Conservation (phyloP, 2,329 filamentous ascomycete species). For the Exophiala viscosa region DNA sequence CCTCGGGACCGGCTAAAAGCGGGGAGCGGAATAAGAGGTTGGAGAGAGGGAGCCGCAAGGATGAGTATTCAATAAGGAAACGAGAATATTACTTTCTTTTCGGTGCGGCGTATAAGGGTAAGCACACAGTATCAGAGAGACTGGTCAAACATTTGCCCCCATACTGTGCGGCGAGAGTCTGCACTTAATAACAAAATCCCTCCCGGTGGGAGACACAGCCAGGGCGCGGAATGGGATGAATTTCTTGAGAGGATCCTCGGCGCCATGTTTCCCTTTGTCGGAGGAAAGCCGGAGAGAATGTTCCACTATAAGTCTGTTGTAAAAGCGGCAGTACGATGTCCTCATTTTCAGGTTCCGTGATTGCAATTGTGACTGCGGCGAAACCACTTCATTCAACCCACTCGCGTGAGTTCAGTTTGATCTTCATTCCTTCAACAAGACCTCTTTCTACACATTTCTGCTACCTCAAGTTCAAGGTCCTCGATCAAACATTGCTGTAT, state of each 20-base stretch:
- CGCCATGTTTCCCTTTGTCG: background rate
- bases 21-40: background rate
- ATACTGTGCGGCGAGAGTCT: background rate
- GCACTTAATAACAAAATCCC: background rate
- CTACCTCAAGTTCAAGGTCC: background rate
- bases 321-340: background rate
- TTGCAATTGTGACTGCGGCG: constrained; percentile 1
- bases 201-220: background rate
- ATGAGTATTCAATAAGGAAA: background rate
- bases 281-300: background rate
- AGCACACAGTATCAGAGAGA: background rate
- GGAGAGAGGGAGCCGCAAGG: background rate
- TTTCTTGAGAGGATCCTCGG: background rate
- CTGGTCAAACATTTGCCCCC: background rate
- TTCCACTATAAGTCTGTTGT: background rate
- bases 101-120: background rate
- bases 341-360: background rate
- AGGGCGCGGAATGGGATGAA: constrained; percentile 1
- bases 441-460: background rate
- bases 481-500: background rate
- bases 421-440: background rate
- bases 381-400: background rate
- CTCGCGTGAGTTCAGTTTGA: background rate
- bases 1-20: constrained; percentile 1
- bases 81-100: background rate